These are phyloP conservation scores for Graphiopsis chlorocephala DNA, from an alignment of 2,329 filamentous ascomycete genomes.

Conservation along the genomic window DNA sequence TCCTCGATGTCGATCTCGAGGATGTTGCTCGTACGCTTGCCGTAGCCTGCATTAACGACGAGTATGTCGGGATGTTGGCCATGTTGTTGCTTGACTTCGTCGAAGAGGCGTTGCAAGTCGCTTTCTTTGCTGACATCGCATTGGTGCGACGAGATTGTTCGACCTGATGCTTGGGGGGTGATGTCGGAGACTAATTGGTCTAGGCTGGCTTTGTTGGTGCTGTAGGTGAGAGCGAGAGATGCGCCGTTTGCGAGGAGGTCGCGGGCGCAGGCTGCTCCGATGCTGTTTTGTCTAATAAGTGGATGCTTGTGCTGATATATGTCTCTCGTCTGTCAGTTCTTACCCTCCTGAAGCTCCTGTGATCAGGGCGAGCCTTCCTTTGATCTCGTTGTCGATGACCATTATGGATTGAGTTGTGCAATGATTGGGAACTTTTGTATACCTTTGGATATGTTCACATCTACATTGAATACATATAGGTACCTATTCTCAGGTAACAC, in stretches of 20 bases:
- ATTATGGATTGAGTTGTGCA: not conserved
- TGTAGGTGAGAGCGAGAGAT: slow-evolving; percentile 60
- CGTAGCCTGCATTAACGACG: slow-evolving; percentile 65
- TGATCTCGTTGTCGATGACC: slow-evolving; percentile 40
- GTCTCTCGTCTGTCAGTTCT: slow-evolving; percentile 17
- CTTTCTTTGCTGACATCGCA: slow-evolving; percentile 57
- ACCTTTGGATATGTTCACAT: not conserved
- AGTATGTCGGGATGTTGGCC: slow-evolving; percentile 61
- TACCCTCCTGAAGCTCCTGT: slow-evolving; percentile 63
- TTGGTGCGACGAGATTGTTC: slow-evolving; percentile 54
- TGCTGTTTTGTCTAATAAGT: slow-evolving; percentile 41
- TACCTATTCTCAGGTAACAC: not conserved
- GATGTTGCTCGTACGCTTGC: slow-evolving; percentile 52
- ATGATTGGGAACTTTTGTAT: not conserved
- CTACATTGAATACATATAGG: not conserved
- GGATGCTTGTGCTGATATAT: not conserved
- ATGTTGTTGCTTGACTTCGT: slow-evolving; percentile 54
- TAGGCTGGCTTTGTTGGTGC: slow-evolving; percentile 49
- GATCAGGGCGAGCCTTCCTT: slow-evolving; percentile 56
- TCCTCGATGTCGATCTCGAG: slow-evolving; percentile 61
- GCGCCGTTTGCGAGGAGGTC: slow-evolving; percentile 53
- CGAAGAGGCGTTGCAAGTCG: slow-evolving; percentile 54
- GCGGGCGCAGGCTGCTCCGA: slow-evolving; percentile 58
- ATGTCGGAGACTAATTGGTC: slow-evolving; percentile 41
- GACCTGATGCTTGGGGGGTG: slow-evolving; percentile 24